Percentiles rank a stretch among this genome's conserved stretches.
Conservation (phyloP, 2,329 filamentous ascomycete genomes). For the Grosmannia serpens region DNA sequence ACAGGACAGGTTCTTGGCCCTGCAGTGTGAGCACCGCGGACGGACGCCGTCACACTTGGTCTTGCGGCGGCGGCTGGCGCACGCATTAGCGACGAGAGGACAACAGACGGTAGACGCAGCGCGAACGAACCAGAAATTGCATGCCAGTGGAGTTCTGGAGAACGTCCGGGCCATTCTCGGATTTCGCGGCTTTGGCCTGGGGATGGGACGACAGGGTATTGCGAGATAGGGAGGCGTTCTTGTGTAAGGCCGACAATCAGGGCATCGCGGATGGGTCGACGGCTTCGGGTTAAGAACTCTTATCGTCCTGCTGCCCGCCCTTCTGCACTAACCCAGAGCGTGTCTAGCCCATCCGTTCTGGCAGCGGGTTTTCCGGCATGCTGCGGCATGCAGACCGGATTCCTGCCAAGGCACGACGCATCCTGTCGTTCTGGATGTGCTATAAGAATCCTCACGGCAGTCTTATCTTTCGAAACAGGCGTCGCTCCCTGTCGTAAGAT, state of each 20-base stretch:
- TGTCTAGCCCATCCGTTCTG: neutral
- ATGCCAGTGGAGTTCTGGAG: slow-evolving; percentile 7
- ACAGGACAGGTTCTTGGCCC: neutral
- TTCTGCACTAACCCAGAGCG: neutral
- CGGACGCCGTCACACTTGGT: slow-evolving; percentile 8
- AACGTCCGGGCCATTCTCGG: slow-evolving; percentile 3
- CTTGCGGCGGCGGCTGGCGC: slow-evolving; percentile 7
- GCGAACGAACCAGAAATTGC: slow-evolving; percentile 1
- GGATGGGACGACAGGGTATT: neutral
- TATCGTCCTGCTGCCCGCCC: neutral
- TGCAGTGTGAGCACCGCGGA: slow-evolving; percentile 1
- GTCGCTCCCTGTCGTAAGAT: too few species aligned
- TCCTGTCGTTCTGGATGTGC: neutral
- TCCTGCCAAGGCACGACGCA: neutral
- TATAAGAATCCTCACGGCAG: neutral
- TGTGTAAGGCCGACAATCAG: neutral
- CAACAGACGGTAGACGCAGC: neutral
- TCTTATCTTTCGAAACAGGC: neutral
- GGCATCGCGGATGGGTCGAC: neutral
- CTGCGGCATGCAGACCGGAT: neutral
- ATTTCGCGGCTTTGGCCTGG: neutral
- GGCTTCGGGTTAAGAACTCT: neutral
- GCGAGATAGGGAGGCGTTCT: neutral
- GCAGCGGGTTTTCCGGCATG: neutral
- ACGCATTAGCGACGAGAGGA: neutral